Evolutionary conservation across 139 green algal genomes (phyloP), one percentile per base, ranked within the genome.

Genomic region (Parachlorella kessleri): DNA sequence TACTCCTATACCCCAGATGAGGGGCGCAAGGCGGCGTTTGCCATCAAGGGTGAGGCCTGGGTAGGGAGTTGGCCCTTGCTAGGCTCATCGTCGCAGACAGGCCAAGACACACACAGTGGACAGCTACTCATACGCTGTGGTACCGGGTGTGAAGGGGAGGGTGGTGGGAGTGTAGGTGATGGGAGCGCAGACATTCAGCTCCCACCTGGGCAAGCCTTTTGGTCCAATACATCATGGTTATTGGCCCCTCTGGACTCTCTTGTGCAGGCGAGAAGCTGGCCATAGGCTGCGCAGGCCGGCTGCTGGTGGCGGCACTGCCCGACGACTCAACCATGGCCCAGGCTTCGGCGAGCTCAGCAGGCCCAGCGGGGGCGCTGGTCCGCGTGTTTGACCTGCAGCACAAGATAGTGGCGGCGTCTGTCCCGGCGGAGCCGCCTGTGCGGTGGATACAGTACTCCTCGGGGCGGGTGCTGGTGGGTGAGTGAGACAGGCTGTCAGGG

Each of bases 331-430:
- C 48, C 48, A 18, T 14, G 14, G 48, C 48, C 48, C 14, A 18
- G 14, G 48, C 48, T 18, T 59, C 48, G 14, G n/a, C n/a, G n/a
- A 59, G 48, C 48, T 59, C 48, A 59, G 48, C 48, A 59, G 48
- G 48, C 14, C 14, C 48, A 33, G 35, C 36, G 41, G 70, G 6
- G 69, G 39, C 64, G 35, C 14, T 69, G 30, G 72, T 92, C 41
- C 83, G 91, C 40, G n/a, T 94, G 37, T 90, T 91, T 40, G 93
- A 98, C 78, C 73, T 94, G 33, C 87, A 89, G 23, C 93, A 94
- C 84, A 96, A 97, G 48, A 79, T 98, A 72, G 78, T 96, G 39
- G 89, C 88, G 6, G 80, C 77, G 6, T 74, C 64, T 30, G 83
- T 32, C n/a, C 82, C 80, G 38, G 65, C 81, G 18, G 75, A 79